Base-by-base conservation (phyloP, 257 asterid genomes). In the Nemophila menziesii region DNA sequence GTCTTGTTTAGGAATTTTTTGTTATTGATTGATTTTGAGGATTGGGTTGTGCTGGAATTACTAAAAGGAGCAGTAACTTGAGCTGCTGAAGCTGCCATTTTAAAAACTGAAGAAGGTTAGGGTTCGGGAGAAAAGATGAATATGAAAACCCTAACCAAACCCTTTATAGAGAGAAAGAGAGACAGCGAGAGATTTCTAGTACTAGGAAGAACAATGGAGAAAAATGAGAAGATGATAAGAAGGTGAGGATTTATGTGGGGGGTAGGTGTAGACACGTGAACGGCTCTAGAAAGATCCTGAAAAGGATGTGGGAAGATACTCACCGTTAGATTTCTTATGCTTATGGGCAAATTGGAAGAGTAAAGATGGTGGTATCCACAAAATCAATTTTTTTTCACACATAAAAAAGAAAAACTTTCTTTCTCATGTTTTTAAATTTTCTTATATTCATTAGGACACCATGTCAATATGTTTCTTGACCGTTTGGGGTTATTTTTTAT, bases 21-120 rank as follows among this genome's bases (percentile, higher is more conserved):
- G 16, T 33, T 60, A 17, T 40, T 8, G 49, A 52, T 43, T 39
- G 65, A 58, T 0, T 37, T 67, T 6, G 69, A 12, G 39, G 89
- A 43, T 26, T 78, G 29, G 20, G 68, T 56, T 59, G 69, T 50
- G 9, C 68, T 46, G 52, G 67, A 26, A 18, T 78, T 73, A 2
- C 85, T 79, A 5, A 81, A 41, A 41, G 45, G 75, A 41, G 82
- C 71, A 54, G 74, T 74, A 46, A 81, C 67, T 63, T 78, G 90
- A 49, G 90, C 76, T 14, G 80, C 44, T n/a, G 82, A 78, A 10
- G 80, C 47, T 8, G 82, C 45, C 45, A 40, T 40, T 39, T 39
- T 29, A 13, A 5, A 7, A 7, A 29, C 7, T 26, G 36, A 29
- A 29, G 36, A 29, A 29, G 36, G 36, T 10, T 29, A 29, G 36